Conservation (phyloP, 176 grass and related monocot genomes). For the Thalia dealbata region DNA sequence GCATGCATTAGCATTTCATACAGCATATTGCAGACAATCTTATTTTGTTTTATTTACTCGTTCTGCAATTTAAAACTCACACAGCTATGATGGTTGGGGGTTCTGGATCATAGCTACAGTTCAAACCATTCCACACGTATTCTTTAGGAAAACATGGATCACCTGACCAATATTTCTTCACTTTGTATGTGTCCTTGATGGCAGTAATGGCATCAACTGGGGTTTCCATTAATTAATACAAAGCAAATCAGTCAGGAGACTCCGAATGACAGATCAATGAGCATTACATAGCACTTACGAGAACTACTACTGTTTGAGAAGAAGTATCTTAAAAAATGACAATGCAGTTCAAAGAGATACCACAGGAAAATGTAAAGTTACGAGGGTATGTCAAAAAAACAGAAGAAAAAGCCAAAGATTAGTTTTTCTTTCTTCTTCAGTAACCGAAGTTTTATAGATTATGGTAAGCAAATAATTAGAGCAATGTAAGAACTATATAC, state of each 20-base stretch:
- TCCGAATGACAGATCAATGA: too few relatives aligned
- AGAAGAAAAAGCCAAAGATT: too few relatives aligned
- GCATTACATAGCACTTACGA: too few relatives aligned
- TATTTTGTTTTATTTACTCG: not conserved
- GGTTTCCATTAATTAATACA: not conserved
- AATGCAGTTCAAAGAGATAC: not conserved
- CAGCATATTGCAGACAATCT: not conserved
- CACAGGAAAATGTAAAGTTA: not conserved
- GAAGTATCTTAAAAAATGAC: too few relatives aligned
- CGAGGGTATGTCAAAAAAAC: too few relatives aligned
- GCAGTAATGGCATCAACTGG: slow-evolving; percentile 40
- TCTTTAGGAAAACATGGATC: slow-evolving; percentile 41
- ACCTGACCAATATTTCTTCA: slow-evolving; percentile 42
- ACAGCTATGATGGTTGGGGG: slow-evolving; percentile 32
- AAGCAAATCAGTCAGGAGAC: not conserved
- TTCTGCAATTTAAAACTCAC: slow-evolving; percentile 35
- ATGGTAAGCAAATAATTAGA: too few relatives aligned
- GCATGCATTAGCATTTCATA: not conserved
- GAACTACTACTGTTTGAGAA: not conserved
- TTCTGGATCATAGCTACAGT: slow-evolving; percentile 37
- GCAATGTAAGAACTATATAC: too few relatives aligned
- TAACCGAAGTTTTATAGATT: too few relatives aligned
- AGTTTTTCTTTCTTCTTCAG: too few relatives aligned
- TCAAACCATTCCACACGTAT: slow-evolving; percentile 39
- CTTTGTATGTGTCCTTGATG: slow-evolving; percentile 38